Evolutionary conservation across 192 early-diverging fungal species (phyloP).

Genomic region (Pecoramyces ruminantium): DNA sequence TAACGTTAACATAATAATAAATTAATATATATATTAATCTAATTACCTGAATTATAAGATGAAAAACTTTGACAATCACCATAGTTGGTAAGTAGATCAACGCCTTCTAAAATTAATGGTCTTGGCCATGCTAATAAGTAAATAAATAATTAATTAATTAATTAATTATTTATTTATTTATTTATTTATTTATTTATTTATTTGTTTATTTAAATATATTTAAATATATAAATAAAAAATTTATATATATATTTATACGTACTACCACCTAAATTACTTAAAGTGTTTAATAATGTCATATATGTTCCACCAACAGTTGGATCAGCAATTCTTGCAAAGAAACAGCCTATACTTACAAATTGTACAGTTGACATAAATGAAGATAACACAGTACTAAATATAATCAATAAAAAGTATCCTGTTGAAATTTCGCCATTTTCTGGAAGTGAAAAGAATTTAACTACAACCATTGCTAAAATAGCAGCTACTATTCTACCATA

Average conservation of each 20-base stretch:
- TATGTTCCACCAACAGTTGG: conserved; percentile 72
- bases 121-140: not conserved
- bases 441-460: conserved; percentile 52
- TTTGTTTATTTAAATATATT: not conserved
- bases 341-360: conserved; percentile 90
- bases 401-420: not conserved
- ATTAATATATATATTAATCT: too few species aligned
- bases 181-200: too few species aligned
- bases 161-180: too few species aligned
- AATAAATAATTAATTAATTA: not conserved
- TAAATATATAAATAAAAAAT: too few species aligned
- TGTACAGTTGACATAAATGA: conserved; percentile 56
- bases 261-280: conserved; percentile 93
- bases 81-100: not conserved
- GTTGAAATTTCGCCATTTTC: conserved; percentile 32
- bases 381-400: not conserved
- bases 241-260: conserved; percentile 72
- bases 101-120: not conserved
- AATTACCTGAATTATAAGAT: too few species aligned
- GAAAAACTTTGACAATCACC: not conserved
- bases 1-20: too few species aligned
- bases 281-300: conserved; percentile 53
- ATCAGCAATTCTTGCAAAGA: conserved; percentile 88
- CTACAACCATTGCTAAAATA: conserved; percentile 65
- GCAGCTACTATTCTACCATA: conserved; percentile 67